Evolutionary conservation across 2,329 filamentous ascomycete species (phyloP), one percentile per base, ranked within the genome.

Genomic region (Phialophora macrospora): DNA sequence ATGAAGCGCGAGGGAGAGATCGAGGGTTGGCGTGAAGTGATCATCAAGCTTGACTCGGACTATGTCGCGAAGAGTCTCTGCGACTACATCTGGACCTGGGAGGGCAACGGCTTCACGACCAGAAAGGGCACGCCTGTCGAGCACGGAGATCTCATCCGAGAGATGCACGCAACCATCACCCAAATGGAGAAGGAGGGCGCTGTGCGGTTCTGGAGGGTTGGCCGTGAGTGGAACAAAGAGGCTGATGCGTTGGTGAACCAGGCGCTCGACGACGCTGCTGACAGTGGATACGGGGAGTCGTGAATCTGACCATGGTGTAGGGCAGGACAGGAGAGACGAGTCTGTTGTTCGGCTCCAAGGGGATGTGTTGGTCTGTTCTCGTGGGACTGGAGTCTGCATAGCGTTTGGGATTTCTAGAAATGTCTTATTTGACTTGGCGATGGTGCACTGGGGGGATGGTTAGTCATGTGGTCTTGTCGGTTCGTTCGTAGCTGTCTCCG

Each of bases 31-130:
- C 74, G 78, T 2, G 8, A 72, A 67, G 5, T 87, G 2, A 80
- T 85, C 44, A 78, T 87, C 64, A 84, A 84, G 1, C 85, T 83
- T 0, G 83, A 87, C 70, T 85, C 83, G 0, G 77, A 78, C 30
- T 86, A 86, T 69, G 80, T 84, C 5, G 78, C 80, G 0, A 70
- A 80, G 14, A 81, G 83, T 7, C 73, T 79, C 7, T 84, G 82
- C 0, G 62, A 73, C 12, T 83, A 80, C 78, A 73, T 77, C 0
- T 75, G 70, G 63, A 73, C 46, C 0, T 86, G 84, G 84, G 56
- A 80, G 5, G 60, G 59, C 5, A 81, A 80, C 14, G 77, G 73
- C 5, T 87, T 84, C 83, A 77, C 44, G 64, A 82, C 75, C 8
- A 66, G 60, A 0, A 65, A 57, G 1, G 74, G 76, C 0, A 68